Conservation (phyloP, 352 stramenopile species). For the Plasmopara halstedii region DNA sequence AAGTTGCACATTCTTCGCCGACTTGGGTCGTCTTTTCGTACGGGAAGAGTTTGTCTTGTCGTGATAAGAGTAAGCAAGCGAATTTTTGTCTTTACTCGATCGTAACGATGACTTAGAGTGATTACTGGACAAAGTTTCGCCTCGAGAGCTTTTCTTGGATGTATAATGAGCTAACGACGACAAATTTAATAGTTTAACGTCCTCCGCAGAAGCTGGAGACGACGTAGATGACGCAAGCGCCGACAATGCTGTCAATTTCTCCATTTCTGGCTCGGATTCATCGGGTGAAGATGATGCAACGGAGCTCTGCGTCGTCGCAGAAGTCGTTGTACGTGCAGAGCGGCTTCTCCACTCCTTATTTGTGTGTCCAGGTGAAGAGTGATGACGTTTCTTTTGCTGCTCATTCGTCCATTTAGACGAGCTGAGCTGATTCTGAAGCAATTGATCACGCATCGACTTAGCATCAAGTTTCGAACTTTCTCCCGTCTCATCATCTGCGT, state of each 20-base stretch:
- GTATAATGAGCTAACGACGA: constrained; percentile 19
- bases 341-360: constrained; percentile 5
- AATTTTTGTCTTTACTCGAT: constrained; percentile 9
- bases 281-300: constrained; percentile 10
- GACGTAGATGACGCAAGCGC: constrained; percentile 16
- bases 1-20: constrained; percentile 32
- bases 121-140: constrained; percentile 12
- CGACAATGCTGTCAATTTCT: constrained; percentile 14
- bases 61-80: constrained; percentile 12
- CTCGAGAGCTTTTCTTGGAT: constrained; percentile 13
- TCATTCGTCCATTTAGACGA: constrained; percentile 3
- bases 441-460: no score
- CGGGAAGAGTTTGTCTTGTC: constrained; percentile 15
- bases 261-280: constrained; percentile 18
- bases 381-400: constrained; percentile 12
- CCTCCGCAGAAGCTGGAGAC: constrained; percentile 12
- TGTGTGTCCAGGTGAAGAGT: constrained; percentile 13
- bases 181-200: constrained; percentile 20
- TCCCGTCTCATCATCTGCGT: no score
- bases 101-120: constrained; percentile 21
- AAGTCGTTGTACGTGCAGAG: constrained; percentile 11
- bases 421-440: constrained; percentile 18
- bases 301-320: constrained; percentile 4
- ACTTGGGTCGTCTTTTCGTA: constrained; percentile 26
- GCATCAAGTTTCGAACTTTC: no score